phyloP scores from a whole-genome alignment of 2,329 filamentous ascomycete genomes.

The Didymosphaeria variabile region DNA sequence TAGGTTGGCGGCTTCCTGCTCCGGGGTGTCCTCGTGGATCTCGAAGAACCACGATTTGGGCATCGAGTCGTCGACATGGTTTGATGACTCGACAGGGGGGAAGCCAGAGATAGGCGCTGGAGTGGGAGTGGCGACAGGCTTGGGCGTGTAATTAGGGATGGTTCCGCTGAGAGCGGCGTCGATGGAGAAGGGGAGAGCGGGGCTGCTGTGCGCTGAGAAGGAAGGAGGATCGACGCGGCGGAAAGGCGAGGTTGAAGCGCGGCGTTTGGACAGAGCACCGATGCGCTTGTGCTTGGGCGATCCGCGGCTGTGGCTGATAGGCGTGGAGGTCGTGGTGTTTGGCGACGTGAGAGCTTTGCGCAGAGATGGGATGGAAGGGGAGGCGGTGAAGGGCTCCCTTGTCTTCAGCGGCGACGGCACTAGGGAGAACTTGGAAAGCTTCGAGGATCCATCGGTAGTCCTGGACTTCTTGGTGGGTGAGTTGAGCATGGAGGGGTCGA shows the following conservation, averaged over 20 bases:
- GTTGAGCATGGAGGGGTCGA: constrained; percentile 62
- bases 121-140: constrained; percentile 43
- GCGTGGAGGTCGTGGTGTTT: constrained; percentile 53
- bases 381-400: constrained; percentile 34
- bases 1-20: constrained; percentile 90
- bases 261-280: constrained; percentile 73
- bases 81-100: constrained; percentile 48
- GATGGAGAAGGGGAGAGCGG: constrained; percentile 76
- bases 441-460: constrained; percentile 49
- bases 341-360: constrained; percentile 54
- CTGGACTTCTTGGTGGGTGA: constrained; percentile 65
- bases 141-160: constrained; percentile 68
- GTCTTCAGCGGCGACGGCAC: constrained; percentile 38
- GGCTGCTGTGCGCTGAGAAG: constrained; percentile 59
- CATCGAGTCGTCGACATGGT: constrained; percentile 62
- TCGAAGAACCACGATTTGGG: constrained; percentile 83
- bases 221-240: constrained; percentile 76
- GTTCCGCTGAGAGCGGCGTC: constrained; percentile 84
- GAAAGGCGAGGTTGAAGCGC: constrained; percentile 68
- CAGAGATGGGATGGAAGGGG: constrained; percentile 39
- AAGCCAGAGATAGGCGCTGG: constrained; percentile 31
- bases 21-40: constrained; percentile 90
- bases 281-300: constrained; percentile 78
- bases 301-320: constrained; percentile 67
- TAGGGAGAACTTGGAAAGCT: constrained; percentile 54